These are phyloP conservation scores for Claviceps lovelessii DNA, from an alignment of 2,329 filamentous ascomycete genomes.

Conservation along the genomic window DNA sequence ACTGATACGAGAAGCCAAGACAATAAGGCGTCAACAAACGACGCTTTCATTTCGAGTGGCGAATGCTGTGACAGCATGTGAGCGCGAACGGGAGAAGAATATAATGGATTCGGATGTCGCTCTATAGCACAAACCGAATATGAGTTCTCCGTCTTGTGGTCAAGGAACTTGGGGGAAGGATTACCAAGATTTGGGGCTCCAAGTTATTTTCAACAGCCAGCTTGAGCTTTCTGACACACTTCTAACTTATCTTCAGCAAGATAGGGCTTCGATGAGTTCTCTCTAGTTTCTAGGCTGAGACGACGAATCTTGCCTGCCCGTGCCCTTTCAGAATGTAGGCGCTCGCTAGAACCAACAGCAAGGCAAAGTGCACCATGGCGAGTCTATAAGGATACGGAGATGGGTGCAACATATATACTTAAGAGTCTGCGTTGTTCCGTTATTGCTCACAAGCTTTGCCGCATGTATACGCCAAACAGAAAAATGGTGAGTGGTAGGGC, in stretches of 20 bases:
- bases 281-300: neutral
- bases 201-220: neutral
- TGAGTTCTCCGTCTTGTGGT: too few relatives aligned
- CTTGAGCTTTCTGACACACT: neutral
- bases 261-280: neutral
- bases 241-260: neutral
- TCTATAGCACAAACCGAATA: too few relatives aligned
- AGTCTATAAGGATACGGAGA: slow-evolving; percentile 17
- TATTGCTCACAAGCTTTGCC: slow-evolving; percentile 3
- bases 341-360: neutral
- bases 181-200: too few relatives aligned
- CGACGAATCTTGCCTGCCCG: neutral
- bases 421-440: slow-evolving; percentile 1
- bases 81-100: too few relatives aligned
- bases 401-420: slow-evolving; percentile 16
- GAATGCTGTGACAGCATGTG: too few relatives aligned
- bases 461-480: too few relatives aligned
- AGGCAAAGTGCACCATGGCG: slow-evolving; percentile 5
- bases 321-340: neutral
- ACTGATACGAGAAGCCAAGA: too few relatives aligned
- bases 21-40: too few relatives aligned
- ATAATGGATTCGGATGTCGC: too few relatives aligned
- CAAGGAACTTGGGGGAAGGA: too few relatives aligned
- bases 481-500: too few relatives aligned
- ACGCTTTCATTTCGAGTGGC: too few relatives aligned